Evolutionary conservation across 768 basidiomycete species (phyloP), one percentile per base, ranked within the genome.

Genomic region (Chalciporus piperatus): DNA sequence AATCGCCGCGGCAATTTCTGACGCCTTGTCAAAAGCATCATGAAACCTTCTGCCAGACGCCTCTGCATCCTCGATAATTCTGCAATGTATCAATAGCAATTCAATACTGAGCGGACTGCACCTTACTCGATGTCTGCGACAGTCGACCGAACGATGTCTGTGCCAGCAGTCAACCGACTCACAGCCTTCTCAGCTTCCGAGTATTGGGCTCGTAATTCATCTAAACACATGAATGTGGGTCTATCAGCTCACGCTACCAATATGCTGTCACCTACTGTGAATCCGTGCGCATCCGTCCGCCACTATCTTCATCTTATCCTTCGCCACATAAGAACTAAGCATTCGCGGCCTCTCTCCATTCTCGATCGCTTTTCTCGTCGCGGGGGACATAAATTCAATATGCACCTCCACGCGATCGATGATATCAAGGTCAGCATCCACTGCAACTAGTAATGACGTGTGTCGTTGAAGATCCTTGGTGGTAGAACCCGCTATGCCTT

Each of bases 321-420:
- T 78, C 14, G 85, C 85, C 22, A 93, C 89, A 66, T 92, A 93
- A 64, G 89, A 89, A 11, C 85, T 88, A 37, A 93, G 67, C 11
- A 85, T 87, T 41, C 90, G 75, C 13, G 78, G 78, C 48, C 74
- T 78, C 50, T 83, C 84, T 3, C 88, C 90, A 0, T 78, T 74
- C 51, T 90, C 87, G 40, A 90, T 87, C 3, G 85, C 82, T 58
- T 76, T 83, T 32, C 86, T 75, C 45, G 84, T 80, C 2, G 80
- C 71, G 7, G 77, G 72, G 14, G 86, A 88, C 69, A 91, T 72
- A 57, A 92, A 92, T 51, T 91, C 88, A 47, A 76, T 74, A 59
- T 92, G 89, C 5, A 93, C 80, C 39, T 72, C 72, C 6, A 93
- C 82, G 28, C 76, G 76, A 23, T 76, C 73, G 37, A 90, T 82